Evolutionary conservation across 2,329 filamentous ascomycete genomes (phyloP), one percentile per base, ranked within the genome.

Genomic region (Elsinoe australis): DNA sequence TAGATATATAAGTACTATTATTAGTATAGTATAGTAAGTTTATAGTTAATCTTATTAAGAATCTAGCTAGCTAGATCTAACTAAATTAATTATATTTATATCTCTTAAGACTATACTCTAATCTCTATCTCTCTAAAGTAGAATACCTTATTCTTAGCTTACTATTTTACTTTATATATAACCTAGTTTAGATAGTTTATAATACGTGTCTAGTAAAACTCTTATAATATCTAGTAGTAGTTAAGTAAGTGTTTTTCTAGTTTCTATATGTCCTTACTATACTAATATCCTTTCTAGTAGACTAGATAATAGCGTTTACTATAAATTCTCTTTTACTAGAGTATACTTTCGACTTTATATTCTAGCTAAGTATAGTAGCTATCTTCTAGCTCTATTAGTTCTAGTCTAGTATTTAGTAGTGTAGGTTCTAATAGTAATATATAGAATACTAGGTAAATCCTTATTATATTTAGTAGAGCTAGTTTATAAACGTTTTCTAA

Each of bases 401-500:
- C 18, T 5, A n/a, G 38, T 26, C 10, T 5, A 29, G 41, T 17
- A 15, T 46, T 19, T 3, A n/a, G n/a, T 33, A 33, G 41, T 46
- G 21, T 28, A 4, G 24, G 45, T 35, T 51, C 28, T 24, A 54
- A 29, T 5, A 53, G 34, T 9, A 15, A 51, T 8, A 54, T 42
- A 38, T 54, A 50, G 18, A 54, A 54, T 14, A 54, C 28, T 15
- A 51, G 32, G 34, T 54, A 45, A 5, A 54, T 46, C 12, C 22
- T 29, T 22, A 53, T 51, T 14, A 17, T 42, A 1, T 33, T 18
- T 28, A 44, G 51, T 17, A 54, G 33, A 0, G 14, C 31, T 44
- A 54, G 29, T 28, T 35, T 31, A 36, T 53, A 53, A 28, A 47
- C 32, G 32, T 53, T 52, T 12, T 19, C 12, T 21, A 35, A 22